A percentile compares a stretch with the other conserved stretches of the same genome.
phyloP scores from a whole-genome alignment of 306 rosid genomes.

The Hippophae rhamnoides region DNA sequence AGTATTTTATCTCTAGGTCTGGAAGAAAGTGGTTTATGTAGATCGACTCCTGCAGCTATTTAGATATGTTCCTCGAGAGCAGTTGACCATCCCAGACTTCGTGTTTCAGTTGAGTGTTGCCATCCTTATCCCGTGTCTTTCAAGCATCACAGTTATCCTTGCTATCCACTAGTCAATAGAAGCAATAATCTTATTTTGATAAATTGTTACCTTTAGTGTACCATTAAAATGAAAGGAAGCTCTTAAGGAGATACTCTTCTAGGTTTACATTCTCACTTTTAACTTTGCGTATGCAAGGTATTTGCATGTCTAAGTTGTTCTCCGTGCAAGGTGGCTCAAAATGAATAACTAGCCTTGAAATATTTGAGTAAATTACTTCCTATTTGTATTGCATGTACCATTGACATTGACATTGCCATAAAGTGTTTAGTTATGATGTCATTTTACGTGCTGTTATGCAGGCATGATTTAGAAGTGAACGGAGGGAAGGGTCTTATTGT shows the following conservation, averaged over 20 bases:
- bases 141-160: background rate
- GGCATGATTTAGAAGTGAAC: slow-evolving; percentile 97
- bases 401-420: too few species aligned
- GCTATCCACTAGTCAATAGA: background rate
- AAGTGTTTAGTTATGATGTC: slow-evolving; percentile 16
- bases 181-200: too few species aligned
- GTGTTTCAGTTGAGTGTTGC: slow-evolving; percentile 81
- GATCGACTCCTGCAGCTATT: slow-evolving; percentile 92
- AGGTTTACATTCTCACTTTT: too few species aligned
- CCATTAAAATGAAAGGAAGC: too few species aligned
- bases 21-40: slow-evolving; percentile 94
- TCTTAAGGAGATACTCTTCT: too few species aligned
- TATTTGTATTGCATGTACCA: too few species aligned
- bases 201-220: too few species aligned
- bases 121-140: slow-evolving; percentile 7
- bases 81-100: slow-evolving; percentile 94
- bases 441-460: slow-evolving; percentile 9
- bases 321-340: too few species aligned
- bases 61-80: slow-evolving; percentile 93
- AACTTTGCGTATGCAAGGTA: too few species aligned
- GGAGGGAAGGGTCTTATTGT: slow-evolving; percentile 94
- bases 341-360: too few species aligned
- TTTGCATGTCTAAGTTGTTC: too few species aligned
- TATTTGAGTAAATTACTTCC: too few species aligned
- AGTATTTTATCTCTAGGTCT: slow-evolving; percentile 40